Conservation (phyloP, 2,329 filamentous ascomycete species). For the Penicillium brasilianum region DNA sequence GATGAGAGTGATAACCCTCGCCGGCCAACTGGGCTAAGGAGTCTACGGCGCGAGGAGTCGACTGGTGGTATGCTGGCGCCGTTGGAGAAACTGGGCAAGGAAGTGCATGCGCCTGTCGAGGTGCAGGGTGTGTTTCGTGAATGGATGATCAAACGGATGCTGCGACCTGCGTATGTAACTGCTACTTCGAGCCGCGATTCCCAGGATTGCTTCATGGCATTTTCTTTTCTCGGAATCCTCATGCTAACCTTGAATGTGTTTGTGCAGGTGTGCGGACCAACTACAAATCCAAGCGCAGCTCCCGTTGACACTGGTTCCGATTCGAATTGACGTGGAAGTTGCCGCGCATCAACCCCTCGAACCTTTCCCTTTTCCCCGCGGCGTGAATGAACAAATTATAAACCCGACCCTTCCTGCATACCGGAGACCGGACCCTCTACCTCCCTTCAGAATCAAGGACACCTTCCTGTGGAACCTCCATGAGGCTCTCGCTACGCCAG, state of each 20-base stretch:
- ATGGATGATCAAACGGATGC: constrained; percentile 80
- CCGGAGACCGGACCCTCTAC: constrained; percentile 75
- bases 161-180: constrained; percentile 50
- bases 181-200: constrained; percentile 26
- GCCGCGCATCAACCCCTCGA: constrained; percentile 65
- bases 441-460: constrained; percentile 87
- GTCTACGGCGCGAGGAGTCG: constrained; percentile 76
- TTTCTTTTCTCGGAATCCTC: constrained; percentile 9
- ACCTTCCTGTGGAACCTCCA: constrained; percentile 98
- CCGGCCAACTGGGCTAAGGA: constrained; percentile 79
- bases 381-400: constrained; percentile 47
- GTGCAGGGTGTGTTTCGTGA: constrained; percentile 92
- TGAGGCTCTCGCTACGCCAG: constrained; percentile 89
- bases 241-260: constrained; percentile 17
- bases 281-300: constrained; percentile 71
- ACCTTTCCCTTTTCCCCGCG: constrained; percentile 53
- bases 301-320: constrained; percentile 89
- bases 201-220: constrained; percentile 12
- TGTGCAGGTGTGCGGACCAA: constrained; percentile 59
- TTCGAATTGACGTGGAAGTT: constrained; percentile 94
- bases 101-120: constrained; percentile 76
- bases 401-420: constrained; percentile 78
- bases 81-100: constrained; percentile 80
- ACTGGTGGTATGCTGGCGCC: constrained; percentile 67
- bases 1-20: constrained; percentile 70